Conservation (phyloP, 257 asterid genomes). For the Verbascum thapsus region DNA sequence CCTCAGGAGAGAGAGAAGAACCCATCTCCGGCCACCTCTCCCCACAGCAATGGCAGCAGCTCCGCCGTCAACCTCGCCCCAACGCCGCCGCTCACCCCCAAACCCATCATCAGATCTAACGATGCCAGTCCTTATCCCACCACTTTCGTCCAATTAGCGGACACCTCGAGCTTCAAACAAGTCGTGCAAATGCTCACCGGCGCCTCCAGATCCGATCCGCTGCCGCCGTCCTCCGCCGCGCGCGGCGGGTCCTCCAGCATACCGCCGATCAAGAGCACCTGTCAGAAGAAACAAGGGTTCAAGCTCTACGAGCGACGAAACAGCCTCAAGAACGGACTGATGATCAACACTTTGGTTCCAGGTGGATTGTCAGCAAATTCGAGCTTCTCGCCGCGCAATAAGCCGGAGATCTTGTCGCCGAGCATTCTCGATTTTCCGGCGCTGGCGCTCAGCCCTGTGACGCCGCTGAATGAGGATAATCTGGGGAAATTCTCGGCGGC, state of each 20-base stretch:
- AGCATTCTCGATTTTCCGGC: slow-evolving; percentile 67
- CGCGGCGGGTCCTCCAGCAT: slow-evolving; percentile 34
- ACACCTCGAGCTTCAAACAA: slow-evolving; percentile 59
- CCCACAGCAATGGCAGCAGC: not conserved
- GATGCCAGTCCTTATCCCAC: slow-evolving; percentile 49
- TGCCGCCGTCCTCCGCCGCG: slow-evolving; percentile 6
- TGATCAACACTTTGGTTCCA: slow-evolving; percentile 70
- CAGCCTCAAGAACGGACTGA: slow-evolving; percentile 72
- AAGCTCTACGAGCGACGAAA: slow-evolving; percentile 88
- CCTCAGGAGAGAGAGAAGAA: not conserved
- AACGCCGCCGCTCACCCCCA: not conserved
- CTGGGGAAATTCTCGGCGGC: slow-evolving; percentile 34
- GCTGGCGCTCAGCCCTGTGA: slow-evolving; percentile 59
- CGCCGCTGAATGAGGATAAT: slow-evolving; percentile 52
- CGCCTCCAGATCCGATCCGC: slow-evolving; percentile 32
- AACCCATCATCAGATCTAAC: not conserved
- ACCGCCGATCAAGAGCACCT: slow-evolving; percentile 67
- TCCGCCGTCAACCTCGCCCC: not conserved
- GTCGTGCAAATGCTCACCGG: slow-evolving; percentile 71
- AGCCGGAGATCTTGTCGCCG: slow-evolving; percentile 56
- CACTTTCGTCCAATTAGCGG: slow-evolving; percentile 68
- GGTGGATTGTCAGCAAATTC: slow-evolving; percentile 30
- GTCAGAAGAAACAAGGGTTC: slow-evolving; percentile 77
- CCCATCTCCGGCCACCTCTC: not conserved
- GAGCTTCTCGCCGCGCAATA: slow-evolving; percentile 30